These are phyloP conservation scores for Epichloe amarillans DNA, from an alignment of 2,329 filamentous ascomycete species.

Conservation along the genomic window DNA sequence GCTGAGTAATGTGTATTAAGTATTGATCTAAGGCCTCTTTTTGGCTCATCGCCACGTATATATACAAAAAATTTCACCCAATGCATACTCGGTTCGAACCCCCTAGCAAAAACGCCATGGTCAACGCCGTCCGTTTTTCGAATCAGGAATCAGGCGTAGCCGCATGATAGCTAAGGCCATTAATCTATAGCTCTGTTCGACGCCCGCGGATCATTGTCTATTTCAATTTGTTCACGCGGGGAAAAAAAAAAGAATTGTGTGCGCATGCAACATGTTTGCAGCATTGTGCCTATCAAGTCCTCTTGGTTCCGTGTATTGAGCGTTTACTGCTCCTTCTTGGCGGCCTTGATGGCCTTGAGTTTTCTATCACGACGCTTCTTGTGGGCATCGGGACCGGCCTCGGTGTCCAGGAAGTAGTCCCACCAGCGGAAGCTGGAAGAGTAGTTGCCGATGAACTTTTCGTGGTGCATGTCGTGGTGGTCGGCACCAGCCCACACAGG, in stretches of 20 bases:
- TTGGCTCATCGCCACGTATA: constrained; percentile 8
- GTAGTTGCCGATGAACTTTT: constrained; percentile 98
- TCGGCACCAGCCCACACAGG: constrained; percentile 97
- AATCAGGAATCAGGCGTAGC: constrained; percentile 10
- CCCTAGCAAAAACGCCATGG: constrained; percentile 15
- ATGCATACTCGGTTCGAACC: constrained; percentile 14
- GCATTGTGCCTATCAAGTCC: neutral
- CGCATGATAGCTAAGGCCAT: constrained; percentile 5
- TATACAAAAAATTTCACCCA: constrained; percentile 15
- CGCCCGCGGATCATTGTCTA: neutral
- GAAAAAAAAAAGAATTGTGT: neutral
- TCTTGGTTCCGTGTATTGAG: neutral
- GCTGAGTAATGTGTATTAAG: constrained; percentile 4
- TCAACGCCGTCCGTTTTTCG: constrained; percentile 13
- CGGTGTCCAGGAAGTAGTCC: constrained; percentile 89
- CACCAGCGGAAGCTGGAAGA: constrained; percentile 98
- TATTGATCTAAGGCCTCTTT: constrained; percentile 4
- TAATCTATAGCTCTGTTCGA: constrained; percentile 5
- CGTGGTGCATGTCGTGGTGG: constrained; percentile 94
- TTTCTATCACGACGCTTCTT: constrained; percentile 73
- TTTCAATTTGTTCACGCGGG: neutral
- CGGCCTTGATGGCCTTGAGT: constrained; percentile 44
- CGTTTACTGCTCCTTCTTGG: constrained; percentile 53
- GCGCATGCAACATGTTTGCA: neutral
- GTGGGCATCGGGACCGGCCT: constrained; percentile 76